Base-by-base conservation (phyloP, 2,329 filamentous ascomycete genomes). In the Pezicula rhizophila region DNA sequence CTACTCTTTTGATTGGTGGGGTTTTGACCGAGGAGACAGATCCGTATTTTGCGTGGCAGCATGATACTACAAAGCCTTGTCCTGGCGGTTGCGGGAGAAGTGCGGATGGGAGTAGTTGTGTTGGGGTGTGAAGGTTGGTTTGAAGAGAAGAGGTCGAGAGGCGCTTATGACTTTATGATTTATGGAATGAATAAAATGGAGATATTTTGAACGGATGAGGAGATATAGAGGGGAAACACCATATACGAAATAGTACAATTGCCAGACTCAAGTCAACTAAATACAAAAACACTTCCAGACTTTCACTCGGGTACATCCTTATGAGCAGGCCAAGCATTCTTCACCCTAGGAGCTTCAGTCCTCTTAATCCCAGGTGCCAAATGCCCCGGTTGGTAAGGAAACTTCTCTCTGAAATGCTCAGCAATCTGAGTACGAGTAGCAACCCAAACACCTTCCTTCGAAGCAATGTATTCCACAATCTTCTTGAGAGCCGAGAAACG, bases 21-120 rank as follows among this genome's bases (percentile, higher is more conserved):
- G 65, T 80, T 2, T 56, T 80, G 54, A 61, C 66, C 2, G 73
- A 75, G 45, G 77, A 80, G 66, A 80, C 77, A 37, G 74, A 80
- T 61, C 62, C 64, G 6, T 73, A 69, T 52, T 80, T 80, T 61
- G 52, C 58, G 23, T 82, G 77, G 78, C 78, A 80, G 64, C 78
- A 68, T 60, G 64, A 75, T 55, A 38, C 39, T 4, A 42, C 20
- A 1, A 37, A 39, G 35, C 20, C 42, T 15, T 61, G 58, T 48
- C 57, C 58, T 8, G 48, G 31, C 14, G 57, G 57, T 2, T 61
- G 57, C 49, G 47, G 25, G 28, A 55, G 57, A 44, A 43, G 28
- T 20, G 33, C 39, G 5, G 41, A 46, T 33, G 48, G 45, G 39
- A 48, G 40, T 14, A 39, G 41, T 26, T 57, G 53, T 47, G 33